Conservation (phyloP, 1,284 basidiomycete genomes). For the Marasmius oreades region DNA sequence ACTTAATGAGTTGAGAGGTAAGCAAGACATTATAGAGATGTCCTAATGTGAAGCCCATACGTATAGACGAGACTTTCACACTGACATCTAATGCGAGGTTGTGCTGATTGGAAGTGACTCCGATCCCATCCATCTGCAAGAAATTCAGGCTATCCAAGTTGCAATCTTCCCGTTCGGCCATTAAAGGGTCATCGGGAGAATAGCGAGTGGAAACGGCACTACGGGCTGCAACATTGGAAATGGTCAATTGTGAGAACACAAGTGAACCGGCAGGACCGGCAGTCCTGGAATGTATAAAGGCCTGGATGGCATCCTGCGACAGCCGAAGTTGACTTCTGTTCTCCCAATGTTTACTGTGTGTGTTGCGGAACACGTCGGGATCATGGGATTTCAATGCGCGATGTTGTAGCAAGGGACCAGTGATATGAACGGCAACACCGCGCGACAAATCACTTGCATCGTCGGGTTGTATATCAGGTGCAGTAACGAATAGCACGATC, state of each 20-base stretch:
- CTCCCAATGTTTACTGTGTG: conserved; percentile 45
- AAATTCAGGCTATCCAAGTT: conserved; percentile 44
- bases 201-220: conserved; percentile 61
- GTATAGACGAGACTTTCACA: conserved; percentile 36
- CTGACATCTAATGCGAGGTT: conserved; percentile 35
- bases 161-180: conserved; percentile 47
- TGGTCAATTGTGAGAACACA: conserved; percentile 37
- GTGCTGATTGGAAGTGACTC: conserved; percentile 31
- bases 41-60: conserved; percentile 57
- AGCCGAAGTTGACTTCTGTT: conserved; percentile 50
- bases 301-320: conserved; percentile 58
- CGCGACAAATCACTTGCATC: conserved; percentile 65
- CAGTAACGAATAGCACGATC: conserved; percentile 69
- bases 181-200: conserved; percentile 59
- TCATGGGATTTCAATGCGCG: conserved; percentile 38
- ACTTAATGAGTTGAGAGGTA: conserved; percentile 53
- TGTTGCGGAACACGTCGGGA: conserved; percentile 20
- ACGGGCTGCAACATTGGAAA: conserved; percentile 49
- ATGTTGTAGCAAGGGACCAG: conserved; percentile 56
- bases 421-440: conserved; percentile 62
- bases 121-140: conserved; percentile 38
- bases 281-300: conserved; percentile 43
- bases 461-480: conserved; percentile 72
- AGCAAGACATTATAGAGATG: conserved; percentile 76
- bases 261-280: conserved; percentile 29